Evolutionary conservation across 208 protist species (phyloP), one percentile per base, ranked within the genome.

Genomic region (Leishmania lainsoni): DNA sequence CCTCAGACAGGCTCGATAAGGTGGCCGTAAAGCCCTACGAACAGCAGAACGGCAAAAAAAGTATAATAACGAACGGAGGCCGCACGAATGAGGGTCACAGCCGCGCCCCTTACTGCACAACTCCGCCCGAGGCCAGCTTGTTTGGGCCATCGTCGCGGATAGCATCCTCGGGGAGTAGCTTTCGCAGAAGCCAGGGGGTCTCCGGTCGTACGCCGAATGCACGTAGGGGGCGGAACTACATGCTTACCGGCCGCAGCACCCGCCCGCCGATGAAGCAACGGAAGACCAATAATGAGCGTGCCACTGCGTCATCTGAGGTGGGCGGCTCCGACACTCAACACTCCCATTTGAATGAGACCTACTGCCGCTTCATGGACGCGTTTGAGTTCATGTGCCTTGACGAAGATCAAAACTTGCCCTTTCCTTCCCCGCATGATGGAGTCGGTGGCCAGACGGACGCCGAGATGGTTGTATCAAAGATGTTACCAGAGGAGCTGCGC

Each of bases 391-490:
- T 16, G 68, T 45, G 56, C 22, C 22, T 26, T 17, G 74, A 76
- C 74, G 74, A 54, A 20, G 78, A 78, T 39, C 72, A 54, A 12
- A 17, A 12, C 48, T 20, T 79, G 29, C 82, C 82, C 16, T 86
- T 86, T 16, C 82, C 87, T 5, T 88, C 87, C 29, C 87, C 87
- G 22, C 87, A 90, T 75, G 84, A 90, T 54, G 87, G 87, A 49
- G 80, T 85, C 5, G 75, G 73, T 29, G 82, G 61, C 26, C 85
- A 88, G 81, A 79, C 65, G 26, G 85, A 88, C 52, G 80, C 81
- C 6, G 83, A 86, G 14, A 61, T 81, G 45, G 71, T 86, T 17
- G 75, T 75, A 14, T 26, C 79, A 39, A 83, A 48, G 42, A 66
- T 80, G 42, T 3, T 80, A n/a, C 63, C 80, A 3, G 74, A 81